A percentile compares a stretch with the other conserved stretches of the same genome.
Evolutionary conservation across 2,329 filamentous ascomycete genomes (phyloP).

Genomic region (Cryoendolithus antarcticus): DNA sequence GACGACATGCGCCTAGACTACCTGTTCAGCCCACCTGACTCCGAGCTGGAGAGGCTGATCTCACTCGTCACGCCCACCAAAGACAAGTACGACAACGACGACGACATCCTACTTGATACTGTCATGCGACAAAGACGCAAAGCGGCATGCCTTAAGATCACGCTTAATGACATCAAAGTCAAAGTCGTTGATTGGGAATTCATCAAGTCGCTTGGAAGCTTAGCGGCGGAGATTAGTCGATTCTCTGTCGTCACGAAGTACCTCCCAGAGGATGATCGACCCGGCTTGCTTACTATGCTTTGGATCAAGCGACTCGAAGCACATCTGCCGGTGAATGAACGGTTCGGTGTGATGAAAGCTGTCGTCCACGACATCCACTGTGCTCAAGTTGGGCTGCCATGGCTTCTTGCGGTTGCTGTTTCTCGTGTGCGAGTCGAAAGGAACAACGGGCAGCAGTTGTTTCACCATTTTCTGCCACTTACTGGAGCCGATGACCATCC

Average conservation of each 20-base stretch:
- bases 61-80: conserved; percentile 85
- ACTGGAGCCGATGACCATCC: conserved; percentile 36
- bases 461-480: conserved; percentile 46
- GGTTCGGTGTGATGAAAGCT: conserved; percentile 52
- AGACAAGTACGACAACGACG: conserved; percentile 46
- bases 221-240: conserved; percentile 68
- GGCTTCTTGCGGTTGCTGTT: conserved; percentile 67
- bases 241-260: conserved; percentile 87
- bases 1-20: conserved; percentile 61
- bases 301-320: conserved; percentile 52
- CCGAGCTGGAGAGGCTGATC: conserved; percentile 69
- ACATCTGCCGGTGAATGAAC: conserved; percentile 51
- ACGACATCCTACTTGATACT: conserved; percentile 3
- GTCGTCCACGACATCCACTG: conserved; percentile 51
- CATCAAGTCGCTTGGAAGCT: conserved; percentile 53
- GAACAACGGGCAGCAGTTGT: conserved; percentile 57
- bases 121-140: conserved; percentile 67
- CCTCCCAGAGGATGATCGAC: conserved; percentile 86
- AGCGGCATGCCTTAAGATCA: conserved; percentile 65
- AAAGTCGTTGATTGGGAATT: conserved; percentile 51
- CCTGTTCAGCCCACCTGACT: conserved; percentile 57
- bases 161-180: conserved; percentile 51
- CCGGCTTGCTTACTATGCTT: conserved; percentile 67
- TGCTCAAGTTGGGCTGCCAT: conserved; percentile 74
- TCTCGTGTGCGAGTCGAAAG: conserved; percentile 49